A percentile compares a stretch with the other conserved stretches of the same genome.
These are phyloP conservation scores for Phytophthora vignae DNA, from an alignment of 352 stramenopile species.

Conservation along the genomic window DNA sequence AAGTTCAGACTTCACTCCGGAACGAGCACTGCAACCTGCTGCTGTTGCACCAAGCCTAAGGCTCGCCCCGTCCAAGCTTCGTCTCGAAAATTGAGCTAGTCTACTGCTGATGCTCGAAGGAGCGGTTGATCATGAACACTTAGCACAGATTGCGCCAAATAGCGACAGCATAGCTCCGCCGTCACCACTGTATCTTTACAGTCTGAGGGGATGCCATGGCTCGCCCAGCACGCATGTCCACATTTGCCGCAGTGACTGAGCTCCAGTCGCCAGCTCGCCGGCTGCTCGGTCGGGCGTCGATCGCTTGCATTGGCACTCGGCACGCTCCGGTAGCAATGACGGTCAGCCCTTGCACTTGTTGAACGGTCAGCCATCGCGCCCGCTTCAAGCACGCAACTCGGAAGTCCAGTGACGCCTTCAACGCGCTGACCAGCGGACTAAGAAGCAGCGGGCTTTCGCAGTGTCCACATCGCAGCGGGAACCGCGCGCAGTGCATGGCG, in stretches of 20 bases:
- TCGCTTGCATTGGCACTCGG: slow-evolving; percentile 17
- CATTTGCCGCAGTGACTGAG: neutral
- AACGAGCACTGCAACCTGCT: neutral
- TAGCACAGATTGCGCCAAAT: neutral
- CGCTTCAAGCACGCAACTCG: slow-evolving; percentile 18
- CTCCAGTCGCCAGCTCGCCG: neutral
- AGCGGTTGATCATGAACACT: neutral
- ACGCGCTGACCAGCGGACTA: slow-evolving; percentile 18
- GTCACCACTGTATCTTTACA: neutral
- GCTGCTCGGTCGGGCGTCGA: neutral
- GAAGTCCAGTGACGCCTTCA: slow-evolving; percentile 11
- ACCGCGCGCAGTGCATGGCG: neutral
- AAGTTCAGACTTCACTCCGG: slow-evolving; percentile 2
- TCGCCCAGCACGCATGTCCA: no score
- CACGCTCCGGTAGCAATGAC: slow-evolving; percentile 6
- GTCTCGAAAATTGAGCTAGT: neutral
- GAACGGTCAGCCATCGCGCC: slow-evolving; percentile 16
- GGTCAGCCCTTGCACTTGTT: slow-evolving; percentile 1
- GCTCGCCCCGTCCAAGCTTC: neutral
- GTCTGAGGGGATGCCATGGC: neutral
- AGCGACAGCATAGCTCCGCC: neutral
- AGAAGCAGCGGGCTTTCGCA: slow-evolving; percentile 1
- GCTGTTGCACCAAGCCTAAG: slow-evolving; percentile 1
- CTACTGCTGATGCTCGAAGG: neutral
- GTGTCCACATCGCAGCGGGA: neutral